phyloP scores from a whole-genome alignment of 768 basidiomycete species.

The Russula virescens region DNA sequence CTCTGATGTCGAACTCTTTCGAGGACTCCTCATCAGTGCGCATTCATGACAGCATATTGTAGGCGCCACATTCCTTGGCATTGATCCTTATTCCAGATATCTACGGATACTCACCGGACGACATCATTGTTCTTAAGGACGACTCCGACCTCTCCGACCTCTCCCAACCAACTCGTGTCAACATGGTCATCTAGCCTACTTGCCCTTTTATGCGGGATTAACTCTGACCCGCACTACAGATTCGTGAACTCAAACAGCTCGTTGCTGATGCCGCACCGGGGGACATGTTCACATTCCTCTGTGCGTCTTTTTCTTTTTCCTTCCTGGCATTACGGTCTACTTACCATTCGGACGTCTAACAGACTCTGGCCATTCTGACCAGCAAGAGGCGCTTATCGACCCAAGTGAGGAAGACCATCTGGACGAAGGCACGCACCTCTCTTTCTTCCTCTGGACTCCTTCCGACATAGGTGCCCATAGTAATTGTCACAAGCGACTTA shows the following conservation, averaged over 20 bases:
- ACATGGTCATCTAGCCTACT: constrained; percentile 16
- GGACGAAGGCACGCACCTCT: constrained; percentile 25
- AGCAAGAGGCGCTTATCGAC: no score
- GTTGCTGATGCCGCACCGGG: constrained; percentile 23
- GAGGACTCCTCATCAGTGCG: constrained; percentile 15
- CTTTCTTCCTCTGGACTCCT: no score
- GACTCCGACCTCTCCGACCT: neutral
- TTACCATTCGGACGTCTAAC: neutral
- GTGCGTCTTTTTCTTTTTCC: constrained; percentile 16
- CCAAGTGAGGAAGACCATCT: constrained; percentile 25
- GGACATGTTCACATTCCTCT: constrained; percentile 28
- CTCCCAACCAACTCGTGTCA: constrained; percentile 17
- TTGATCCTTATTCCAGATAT: neutral
- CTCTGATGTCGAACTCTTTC: constrained; percentile 14
- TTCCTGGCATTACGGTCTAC: no score
- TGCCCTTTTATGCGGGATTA: neutral
- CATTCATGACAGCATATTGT: neutral
- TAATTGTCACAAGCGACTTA: constrained; percentile 14
- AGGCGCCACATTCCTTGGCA: neutral
- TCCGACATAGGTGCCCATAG: neutral
- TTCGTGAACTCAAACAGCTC: constrained; percentile 19
- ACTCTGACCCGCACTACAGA: constrained; percentile 4
- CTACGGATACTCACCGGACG: constrained; percentile 15
- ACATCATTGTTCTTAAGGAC: constrained; percentile 23
- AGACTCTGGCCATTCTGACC: constrained; percentile 29